Evolutionary conservation across 805 yeast genomes (phyloP).

Genomic region (Ogataea trehaloabstinens): DNA sequence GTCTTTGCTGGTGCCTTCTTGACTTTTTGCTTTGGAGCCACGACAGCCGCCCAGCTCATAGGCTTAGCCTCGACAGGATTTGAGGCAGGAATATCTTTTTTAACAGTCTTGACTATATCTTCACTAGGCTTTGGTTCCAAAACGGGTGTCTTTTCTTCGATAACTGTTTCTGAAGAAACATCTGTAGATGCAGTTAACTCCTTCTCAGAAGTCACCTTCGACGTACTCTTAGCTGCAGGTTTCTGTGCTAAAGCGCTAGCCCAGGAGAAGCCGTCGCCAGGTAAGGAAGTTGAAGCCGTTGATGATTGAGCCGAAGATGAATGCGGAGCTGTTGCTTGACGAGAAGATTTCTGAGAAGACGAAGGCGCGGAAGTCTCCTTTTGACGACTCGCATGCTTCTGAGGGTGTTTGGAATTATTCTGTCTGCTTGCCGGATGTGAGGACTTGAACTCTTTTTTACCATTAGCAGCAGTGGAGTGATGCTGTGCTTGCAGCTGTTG

Average conservation of each 20-base stretch:
- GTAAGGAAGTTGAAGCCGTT: slow-evolving; percentile 15
- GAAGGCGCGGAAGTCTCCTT: slow-evolving; percentile 10
- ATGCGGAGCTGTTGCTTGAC: slow-evolving; percentile 7
- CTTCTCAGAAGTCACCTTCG: slow-evolving; percentile 6
- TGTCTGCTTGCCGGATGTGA: slow-evolving; percentile 11
- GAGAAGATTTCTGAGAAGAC: slow-evolving; percentile 4
- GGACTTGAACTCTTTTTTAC: slow-evolving; percentile 12
- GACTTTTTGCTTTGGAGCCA: slow-evolving; percentile 25
- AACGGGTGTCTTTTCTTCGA: not conserved
- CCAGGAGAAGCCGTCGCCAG: slow-evolving; percentile 30
- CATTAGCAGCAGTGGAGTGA: slow-evolving; percentile 7
- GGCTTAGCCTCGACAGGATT: slow-evolving; percentile 18
- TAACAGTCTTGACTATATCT: slow-evolving; percentile 6
- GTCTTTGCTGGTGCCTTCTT: slow-evolving; percentile 17
- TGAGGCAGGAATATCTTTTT: slow-evolving; percentile 16
- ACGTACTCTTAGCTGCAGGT: slow-evolving; percentile 17
- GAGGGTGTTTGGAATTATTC: slow-evolving; percentile 13
- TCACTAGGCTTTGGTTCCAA: slow-evolving; percentile 1
- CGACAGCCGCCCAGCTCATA: slow-evolving; percentile 25
- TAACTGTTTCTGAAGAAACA: not conserved
- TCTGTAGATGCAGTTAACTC: slow-evolving; percentile 12
- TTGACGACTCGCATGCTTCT: slow-evolving; percentile 14
- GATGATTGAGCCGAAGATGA: slow-evolving; percentile 3
- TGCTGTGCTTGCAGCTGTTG: slow-evolving; percentile 8
- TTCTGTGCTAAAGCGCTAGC: slow-evolving; percentile 32